Conservation (phyloP, 805 yeast species). For the Candida broadrunensis region DNA sequence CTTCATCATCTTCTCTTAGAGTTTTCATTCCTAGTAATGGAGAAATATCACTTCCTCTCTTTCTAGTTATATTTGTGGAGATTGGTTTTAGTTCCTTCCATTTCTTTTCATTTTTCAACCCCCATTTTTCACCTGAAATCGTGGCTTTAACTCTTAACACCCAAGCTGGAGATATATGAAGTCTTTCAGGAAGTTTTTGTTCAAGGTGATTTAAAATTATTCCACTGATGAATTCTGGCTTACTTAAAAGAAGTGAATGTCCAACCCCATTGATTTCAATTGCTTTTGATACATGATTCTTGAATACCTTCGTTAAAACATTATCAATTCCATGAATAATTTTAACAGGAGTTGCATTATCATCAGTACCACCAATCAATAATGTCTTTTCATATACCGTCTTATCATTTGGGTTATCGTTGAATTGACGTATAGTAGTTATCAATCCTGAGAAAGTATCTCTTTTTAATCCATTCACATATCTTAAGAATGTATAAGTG, state of each 20-base stretch:
- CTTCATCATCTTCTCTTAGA: conserved; percentile 57
- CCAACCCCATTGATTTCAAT: conserved; percentile 51
- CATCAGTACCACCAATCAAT: conserved; percentile 59
- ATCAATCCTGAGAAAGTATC: conserved; percentile 44
- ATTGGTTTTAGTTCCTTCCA: conserved; percentile 60
- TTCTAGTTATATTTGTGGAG: conserved; percentile 39
- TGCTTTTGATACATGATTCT: conserved; percentile 26
- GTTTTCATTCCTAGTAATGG: conserved; percentile 76
- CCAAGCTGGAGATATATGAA: conserved; percentile 67
- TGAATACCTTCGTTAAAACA: conserved; percentile 20
- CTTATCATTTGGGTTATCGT: conserved; percentile 28
- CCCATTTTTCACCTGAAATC: conserved; percentile 73
- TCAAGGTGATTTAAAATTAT: conserved; percentile 56
- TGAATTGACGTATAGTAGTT: conserved; percentile 32
- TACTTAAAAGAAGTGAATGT: conserved; percentile 62
- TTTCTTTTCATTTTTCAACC: conserved; percentile 69
- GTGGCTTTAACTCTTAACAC: conserved; percentile 62
- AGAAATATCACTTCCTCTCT: conserved; percentile 30
- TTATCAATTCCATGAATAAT: conserved; percentile 26
- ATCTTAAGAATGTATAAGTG: conserved; percentile 51
- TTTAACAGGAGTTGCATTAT: conserved; percentile 50
- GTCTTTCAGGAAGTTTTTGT: conserved; percentile 40
- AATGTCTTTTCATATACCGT: conserved; percentile 42
- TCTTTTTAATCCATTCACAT: conserved; percentile 48
- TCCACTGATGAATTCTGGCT: conserved; percentile 65